Evolutionary conservation across 495 filamentous ascomycete species (phyloP).

Genomic region (Ramalina peruviana): DNA sequence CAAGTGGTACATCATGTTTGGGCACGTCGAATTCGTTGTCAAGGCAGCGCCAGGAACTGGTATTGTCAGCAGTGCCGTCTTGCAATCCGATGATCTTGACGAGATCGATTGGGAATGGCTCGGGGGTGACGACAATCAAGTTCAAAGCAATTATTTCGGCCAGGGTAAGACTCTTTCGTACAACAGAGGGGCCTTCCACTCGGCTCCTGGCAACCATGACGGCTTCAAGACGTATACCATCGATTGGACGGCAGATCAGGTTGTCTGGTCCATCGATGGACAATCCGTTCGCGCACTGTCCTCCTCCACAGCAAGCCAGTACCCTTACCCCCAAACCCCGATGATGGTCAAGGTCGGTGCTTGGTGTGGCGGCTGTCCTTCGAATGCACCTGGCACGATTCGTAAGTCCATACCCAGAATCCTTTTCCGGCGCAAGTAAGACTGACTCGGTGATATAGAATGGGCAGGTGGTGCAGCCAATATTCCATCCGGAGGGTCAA

Average conservation of each 20-base stretch:
- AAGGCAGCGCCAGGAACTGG: conserved; percentile 48
- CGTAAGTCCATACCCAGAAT: conserved; percentile 24
- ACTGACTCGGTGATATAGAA: conserved; percentile 22
- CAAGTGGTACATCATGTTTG: conserved; percentile 65
- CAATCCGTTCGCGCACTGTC: conserved; percentile 51
- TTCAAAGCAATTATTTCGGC: conserved; percentile 77
- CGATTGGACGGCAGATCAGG: conserved; percentile 58
- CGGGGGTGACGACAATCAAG: conserved; percentile 45
- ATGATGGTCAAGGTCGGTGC: conserved; percentile 72
- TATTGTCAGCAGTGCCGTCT: conserved; percentile 63
- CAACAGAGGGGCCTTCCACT: conserved; percentile 46
- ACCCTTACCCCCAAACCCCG: conserved; percentile 71
- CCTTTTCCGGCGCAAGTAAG: neutral
- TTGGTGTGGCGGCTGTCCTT: conserved; percentile 74
- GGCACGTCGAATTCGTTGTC: conserved; percentile 41
- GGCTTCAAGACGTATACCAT: conserved; percentile 73
- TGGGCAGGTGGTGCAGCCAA: conserved; percentile 80
- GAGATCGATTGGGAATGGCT: conserved; percentile 88
- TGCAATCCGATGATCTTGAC: conserved; percentile 74
- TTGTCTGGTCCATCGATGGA: conserved; percentile 65
- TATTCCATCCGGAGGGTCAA: conserved; percentile 67
- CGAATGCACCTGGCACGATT: conserved; percentile 52
- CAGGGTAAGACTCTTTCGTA: conserved; percentile 58
- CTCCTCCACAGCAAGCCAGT: conserved; percentile 47
- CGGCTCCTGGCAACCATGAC: conserved; percentile 34